phyloP scores from a whole-genome alignment of 331 rosid genomes.

The Malus hybrid region DNA sequence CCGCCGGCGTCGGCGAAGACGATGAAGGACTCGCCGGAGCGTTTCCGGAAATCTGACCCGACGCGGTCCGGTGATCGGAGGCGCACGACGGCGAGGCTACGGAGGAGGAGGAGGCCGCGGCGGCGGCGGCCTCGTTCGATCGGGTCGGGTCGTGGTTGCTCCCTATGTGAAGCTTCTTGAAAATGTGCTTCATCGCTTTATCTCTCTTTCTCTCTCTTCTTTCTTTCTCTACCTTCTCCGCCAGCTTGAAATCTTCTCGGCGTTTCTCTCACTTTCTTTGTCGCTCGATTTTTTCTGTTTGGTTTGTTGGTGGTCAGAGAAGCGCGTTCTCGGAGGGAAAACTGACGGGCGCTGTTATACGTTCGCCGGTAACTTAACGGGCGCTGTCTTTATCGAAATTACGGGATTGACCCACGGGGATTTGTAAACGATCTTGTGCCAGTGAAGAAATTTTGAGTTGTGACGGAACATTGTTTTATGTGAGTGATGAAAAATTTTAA shows the following conservation, averaged over 20 bases:
- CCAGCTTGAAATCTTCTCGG: conserved; percentile 4
- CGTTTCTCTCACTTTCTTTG: neutral
- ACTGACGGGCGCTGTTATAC: conserved; percentile 13
- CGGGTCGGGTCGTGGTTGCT: conserved; percentile 72
- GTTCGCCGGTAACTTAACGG: conserved; percentile 5
- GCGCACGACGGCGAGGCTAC: conserved; percentile 32
- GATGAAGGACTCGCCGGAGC: conserved; percentile 45
- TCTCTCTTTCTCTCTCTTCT: neutral
- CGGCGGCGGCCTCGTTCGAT: conserved; percentile 36
- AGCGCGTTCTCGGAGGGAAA: conserved; percentile 40
- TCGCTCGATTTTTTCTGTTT: neutral
- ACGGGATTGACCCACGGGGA: conserved; percentile 16
- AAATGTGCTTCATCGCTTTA: conserved; percentile 72
- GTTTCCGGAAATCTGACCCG: conserved; percentile 29
- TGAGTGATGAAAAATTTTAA: too few relatives aligned
- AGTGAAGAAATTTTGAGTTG: neutral
- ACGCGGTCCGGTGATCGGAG: conserved; percentile 35
- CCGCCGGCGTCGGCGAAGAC: conserved; percentile 33
- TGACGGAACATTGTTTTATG: too few relatives aligned
- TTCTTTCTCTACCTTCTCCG: conserved; percentile 7
- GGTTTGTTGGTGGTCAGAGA: neutral
- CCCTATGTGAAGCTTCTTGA: conserved; percentile 96
- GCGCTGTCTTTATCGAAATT: neutral
- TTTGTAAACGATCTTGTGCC: conserved; percentile 10
- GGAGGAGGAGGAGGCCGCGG: conserved; percentile 20